These are phyloP conservation scores for Boeremia exigua DNA, from an alignment of 2,329 filamentous ascomycete genomes.

Conservation along the genomic window DNA sequence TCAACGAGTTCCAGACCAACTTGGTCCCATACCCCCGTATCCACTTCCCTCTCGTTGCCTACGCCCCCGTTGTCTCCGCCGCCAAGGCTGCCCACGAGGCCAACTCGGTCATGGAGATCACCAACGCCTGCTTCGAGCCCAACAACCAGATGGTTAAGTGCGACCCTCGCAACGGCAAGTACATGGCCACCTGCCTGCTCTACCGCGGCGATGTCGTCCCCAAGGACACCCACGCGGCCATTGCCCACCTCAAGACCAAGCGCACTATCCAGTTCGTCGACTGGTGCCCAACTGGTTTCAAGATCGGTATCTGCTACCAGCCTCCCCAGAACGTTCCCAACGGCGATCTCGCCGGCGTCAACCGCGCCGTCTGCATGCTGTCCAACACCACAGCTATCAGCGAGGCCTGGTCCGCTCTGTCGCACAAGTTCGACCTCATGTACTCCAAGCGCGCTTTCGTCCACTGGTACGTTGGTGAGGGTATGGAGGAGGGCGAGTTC, in stretches of 20 bases:
- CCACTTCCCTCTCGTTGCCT: slow-evolving; percentile 98
- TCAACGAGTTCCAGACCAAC: slow-evolving; percentile 99
- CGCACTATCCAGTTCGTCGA: slow-evolving; percentile 99
- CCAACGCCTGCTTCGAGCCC: slow-evolving; percentile 98
- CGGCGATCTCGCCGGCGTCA: slow-evolving; percentile 96
- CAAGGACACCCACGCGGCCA: slow-evolving; percentile 90
- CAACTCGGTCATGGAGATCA: slow-evolving; percentile 98
- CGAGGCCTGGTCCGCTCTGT: slow-evolving; percentile 96
- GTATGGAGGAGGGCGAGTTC: slow-evolving; percentile 99
- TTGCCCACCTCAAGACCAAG: slow-evolving; percentile 98
- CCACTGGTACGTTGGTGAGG: slow-evolving; percentile 99
- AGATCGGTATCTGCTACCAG: slow-evolving; percentile 99
- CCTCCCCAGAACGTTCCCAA: slow-evolving; percentile 94
- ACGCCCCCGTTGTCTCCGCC: slow-evolving; percentile 91
- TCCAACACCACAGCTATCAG: slow-evolving; percentile 98
- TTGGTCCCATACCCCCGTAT: slow-evolving; percentile 98
- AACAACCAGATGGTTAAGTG: slow-evolving; percentile 99
- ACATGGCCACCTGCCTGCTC: slow-evolving; percentile 98
- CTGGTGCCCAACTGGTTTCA: slow-evolving; percentile 99
- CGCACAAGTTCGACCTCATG: slow-evolving; percentile 99
- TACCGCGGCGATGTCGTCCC: slow-evolving; percentile 98
- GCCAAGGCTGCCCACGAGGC: slow-evolving; percentile 97
- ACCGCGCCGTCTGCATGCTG: slow-evolving; percentile 98
- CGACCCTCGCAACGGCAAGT: slow-evolving; percentile 97
- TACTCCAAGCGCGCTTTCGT: slow-evolving; percentile 99